phyloP scores from a whole-genome alignment of 495 filamentous ascomycete genomes.

The Clohesyomyces aquaticus region DNA sequence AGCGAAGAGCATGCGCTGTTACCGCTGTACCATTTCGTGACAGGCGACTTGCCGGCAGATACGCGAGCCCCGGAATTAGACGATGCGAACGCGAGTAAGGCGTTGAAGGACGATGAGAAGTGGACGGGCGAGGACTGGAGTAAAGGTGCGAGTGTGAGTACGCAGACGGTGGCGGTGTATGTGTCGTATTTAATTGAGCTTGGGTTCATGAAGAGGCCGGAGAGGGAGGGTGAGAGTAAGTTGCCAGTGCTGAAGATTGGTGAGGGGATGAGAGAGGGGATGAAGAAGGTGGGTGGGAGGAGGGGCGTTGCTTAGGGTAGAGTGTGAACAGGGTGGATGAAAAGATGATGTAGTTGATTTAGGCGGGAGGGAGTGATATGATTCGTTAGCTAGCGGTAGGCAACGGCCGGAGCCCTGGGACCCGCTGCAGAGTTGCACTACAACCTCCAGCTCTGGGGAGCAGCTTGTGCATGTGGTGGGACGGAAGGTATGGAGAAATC shows the following conservation, averaged over 20 bases:
- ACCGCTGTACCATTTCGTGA: slow-evolving; percentile 84
- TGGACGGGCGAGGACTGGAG: slow-evolving; percentile 64
- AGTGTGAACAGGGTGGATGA: too few species aligned
- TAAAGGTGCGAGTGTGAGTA: slow-evolving; percentile 21
- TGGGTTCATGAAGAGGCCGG: slow-evolving; percentile 68
- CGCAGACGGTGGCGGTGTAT: slow-evolving; percentile 53
- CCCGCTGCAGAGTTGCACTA: too few species aligned
- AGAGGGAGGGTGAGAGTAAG: slow-evolving; percentile 7
- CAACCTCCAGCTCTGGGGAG: too few species aligned
- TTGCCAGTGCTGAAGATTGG: slow-evolving; percentile 34
- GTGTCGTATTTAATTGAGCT: slow-evolving; percentile 70
- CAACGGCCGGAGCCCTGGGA: too few species aligned
- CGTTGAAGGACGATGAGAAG: slow-evolving; percentile 63
- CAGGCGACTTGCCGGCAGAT: slow-evolving; percentile 73
- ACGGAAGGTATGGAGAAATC: too few species aligned
- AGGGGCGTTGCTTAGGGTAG: slow-evolving; percentile 21
- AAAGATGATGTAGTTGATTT: neutral
- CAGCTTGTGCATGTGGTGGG: too few species aligned
- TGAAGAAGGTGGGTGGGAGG: slow-evolving; percentile 44
- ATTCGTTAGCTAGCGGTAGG: too few species aligned
- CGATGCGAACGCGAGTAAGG: slow-evolving; percentile 68
- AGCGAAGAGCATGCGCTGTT: slow-evolving; percentile 66
- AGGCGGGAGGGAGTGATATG: neutral
- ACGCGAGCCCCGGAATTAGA: slow-evolving; percentile 82
- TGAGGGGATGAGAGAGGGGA: slow-evolving; percentile 34